These are phyloP conservation scores for Penicillium occitanis DNA, from an alignment of 2,329 filamentous ascomycete species.

Conservation along the genomic window DNA sequence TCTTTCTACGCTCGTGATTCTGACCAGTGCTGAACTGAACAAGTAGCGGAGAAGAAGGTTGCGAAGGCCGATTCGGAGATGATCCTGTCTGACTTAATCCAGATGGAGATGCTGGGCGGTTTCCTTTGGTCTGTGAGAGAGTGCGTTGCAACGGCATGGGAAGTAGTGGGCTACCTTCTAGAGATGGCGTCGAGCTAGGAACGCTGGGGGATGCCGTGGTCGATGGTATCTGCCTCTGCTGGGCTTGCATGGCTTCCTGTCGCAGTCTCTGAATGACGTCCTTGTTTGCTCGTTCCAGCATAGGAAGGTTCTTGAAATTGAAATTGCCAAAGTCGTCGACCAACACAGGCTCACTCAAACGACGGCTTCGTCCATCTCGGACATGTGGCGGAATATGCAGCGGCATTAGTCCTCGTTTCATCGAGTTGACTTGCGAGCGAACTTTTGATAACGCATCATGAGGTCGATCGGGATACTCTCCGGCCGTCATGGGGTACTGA, in stretches of 20 bases:
- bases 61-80: constrained; percentile 80
- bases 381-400: constrained; percentile 96
- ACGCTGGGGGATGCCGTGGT: constrained; percentile 30
- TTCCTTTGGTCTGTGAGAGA: constrained; percentile 78
- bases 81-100: constrained; percentile 75
- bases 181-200: constrained; percentile 60
- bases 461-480: constrained; percentile 82
- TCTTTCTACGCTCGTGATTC: constrained; percentile 81
- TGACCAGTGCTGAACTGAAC: constrained; percentile 91
- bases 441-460: constrained; percentile 93
- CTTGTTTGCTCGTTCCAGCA: constrained; percentile 97
- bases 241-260: constrained; percentile 78
- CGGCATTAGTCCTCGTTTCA: constrained; percentile 91
- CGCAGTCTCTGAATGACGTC: constrained; percentile 96
- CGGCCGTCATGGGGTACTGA: constrained; percentile 65
- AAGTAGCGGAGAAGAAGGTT: constrained; percentile 85
- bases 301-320: constrained; percentile 93
- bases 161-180: constrained; percentile 83
- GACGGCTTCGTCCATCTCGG: constrained; percentile 79
- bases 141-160: constrained; percentile 78
- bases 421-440: constrained; percentile 78
- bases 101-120: constrained; percentile 84
- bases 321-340: constrained; percentile 95
- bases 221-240: constrained; percentile 51
- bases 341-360: constrained; percentile 84